A percentile compares a stretch with the other conserved stretches of the same genome.
These are phyloP conservation scores for Lindgomyces ingoldianus DNA, from an alignment of 495 filamentous ascomycete genomes.

Conservation along the genomic window DNA sequence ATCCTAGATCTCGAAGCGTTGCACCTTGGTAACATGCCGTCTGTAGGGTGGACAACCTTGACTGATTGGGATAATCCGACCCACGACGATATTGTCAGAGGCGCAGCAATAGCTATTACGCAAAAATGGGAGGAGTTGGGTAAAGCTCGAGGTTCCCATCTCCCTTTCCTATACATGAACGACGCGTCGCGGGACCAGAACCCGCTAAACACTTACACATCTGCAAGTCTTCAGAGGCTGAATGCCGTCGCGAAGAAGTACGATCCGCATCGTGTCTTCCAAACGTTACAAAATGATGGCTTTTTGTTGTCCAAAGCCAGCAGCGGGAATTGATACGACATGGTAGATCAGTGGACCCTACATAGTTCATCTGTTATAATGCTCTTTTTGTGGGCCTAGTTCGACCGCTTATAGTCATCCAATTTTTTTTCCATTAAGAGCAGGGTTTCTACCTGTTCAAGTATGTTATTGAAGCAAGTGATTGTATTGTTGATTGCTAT, in stretches of 20 bases:
- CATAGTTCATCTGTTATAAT: too few relatives aligned
- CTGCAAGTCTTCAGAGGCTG: slow-evolving; percentile 3
- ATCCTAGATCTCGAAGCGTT: too few relatives aligned
- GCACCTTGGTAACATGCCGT: too few relatives aligned
- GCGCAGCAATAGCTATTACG: slow-evolving; percentile 4
- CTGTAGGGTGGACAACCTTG: slow-evolving; percentile 37
- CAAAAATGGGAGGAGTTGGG: slow-evolving; percentile 25
- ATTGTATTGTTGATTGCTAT: too few relatives aligned
- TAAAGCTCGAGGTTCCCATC: slow-evolving; percentile 1
- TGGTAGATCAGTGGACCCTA: neutral
- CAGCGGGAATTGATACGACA: neutral
- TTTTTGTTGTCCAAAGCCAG: slow-evolving; percentile 17
- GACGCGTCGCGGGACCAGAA: slow-evolving; percentile 32
- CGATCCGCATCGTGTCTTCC: slow-evolving; percentile 15
- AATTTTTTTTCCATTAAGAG: too few relatives aligned
- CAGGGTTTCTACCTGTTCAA: too few relatives aligned
- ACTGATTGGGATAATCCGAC: slow-evolving; percentile 26
- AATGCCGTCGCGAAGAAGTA: slow-evolving; percentile 17
- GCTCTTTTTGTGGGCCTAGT: too few relatives aligned
- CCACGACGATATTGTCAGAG: slow-evolving; percentile 11
- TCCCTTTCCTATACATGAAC: slow-evolving; percentile 33
- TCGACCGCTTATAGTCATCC: too few relatives aligned
- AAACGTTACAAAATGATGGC: slow-evolving; percentile 20
- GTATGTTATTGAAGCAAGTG: too few relatives aligned
- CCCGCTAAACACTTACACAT: slow-evolving; percentile 6